These are phyloP conservation scores for Pseudofabraea citricarpa DNA, from an alignment of 2,329 filamentous ascomycete genomes.

Conservation along the genomic window DNA sequence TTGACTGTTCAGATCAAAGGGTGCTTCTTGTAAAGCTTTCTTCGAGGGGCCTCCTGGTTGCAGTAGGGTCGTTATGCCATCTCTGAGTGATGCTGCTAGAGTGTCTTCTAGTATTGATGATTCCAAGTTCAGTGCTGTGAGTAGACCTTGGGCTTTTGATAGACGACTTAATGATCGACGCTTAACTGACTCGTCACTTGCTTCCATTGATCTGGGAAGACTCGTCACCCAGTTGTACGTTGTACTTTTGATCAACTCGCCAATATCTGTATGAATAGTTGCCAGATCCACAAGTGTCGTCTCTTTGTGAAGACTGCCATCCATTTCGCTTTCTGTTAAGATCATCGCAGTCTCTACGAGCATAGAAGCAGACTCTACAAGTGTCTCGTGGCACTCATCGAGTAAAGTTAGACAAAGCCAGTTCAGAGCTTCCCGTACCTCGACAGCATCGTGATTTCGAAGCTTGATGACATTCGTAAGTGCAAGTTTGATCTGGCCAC, in stretches of 20 bases:
- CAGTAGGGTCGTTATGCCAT: conserved; percentile 54
- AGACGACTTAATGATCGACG: conserved; percentile 69
- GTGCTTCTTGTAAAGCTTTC: conserved; percentile 19
- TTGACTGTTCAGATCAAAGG: conserved; percentile 23
- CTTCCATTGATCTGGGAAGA: conserved; percentile 77
- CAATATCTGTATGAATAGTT: conserved; percentile 55
- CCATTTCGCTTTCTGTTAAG: conserved; percentile 48
- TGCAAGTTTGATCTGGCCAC: conserved; percentile 76
- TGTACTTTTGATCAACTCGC: conserved; percentile 61
- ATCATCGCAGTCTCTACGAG: conserved; percentile 79
- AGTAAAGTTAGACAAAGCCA: conserved; percentile 70
- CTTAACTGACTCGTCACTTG: conserved; percentile 75
- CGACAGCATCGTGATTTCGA: conserved; percentile 61
- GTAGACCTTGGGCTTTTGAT: conserved; percentile 64
- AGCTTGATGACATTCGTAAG: conserved; percentile 73
- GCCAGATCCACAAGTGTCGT: conserved; percentile 58
- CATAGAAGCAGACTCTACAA: conserved; percentile 64
- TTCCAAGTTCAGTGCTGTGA: conserved; percentile 58
- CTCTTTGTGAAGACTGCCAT: conserved; percentile 19
- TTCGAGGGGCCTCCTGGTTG: conserved; percentile 13
- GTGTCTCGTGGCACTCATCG: conserved; percentile 70
- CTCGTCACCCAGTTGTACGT: conserved; percentile 79
- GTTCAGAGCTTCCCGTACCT: conserved; percentile 65
- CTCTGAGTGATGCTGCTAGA: conserved; percentile 64
- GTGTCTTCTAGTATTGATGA: conserved; percentile 63